Conservation (phyloP, 2,329 filamentous ascomycete species). For the Zasmidium citrigriseum region DNA sequence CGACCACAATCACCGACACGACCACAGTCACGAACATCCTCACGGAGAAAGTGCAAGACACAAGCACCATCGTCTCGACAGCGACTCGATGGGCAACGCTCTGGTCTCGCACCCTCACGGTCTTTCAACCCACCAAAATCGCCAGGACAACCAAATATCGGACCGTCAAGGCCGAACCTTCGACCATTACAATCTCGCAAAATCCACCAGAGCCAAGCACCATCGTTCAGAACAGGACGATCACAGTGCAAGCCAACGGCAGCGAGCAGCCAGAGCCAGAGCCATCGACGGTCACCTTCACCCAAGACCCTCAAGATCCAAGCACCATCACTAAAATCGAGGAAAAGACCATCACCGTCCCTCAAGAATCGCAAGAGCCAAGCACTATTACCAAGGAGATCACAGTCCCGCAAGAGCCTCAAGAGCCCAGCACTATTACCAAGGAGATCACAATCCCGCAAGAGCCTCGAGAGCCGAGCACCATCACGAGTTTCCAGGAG, state of each 20-base stretch:
- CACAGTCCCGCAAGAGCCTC: background rate
- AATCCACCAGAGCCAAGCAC: background rate
- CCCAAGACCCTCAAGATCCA: background rate
- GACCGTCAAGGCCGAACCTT: background rate
- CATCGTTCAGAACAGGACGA: background rate
- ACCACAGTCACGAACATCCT: background rate
- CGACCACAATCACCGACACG: background rate
- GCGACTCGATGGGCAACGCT: background rate
- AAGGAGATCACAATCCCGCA: background rate
- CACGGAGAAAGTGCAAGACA: background rate
- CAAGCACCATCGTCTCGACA: constrained; percentile 11
- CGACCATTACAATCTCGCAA: background rate
- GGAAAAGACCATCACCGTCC: background rate
- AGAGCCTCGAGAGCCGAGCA: background rate
- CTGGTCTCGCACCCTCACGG: too few species aligned
- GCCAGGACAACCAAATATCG: background rate
- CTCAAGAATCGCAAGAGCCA: background rate
- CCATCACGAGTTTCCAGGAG: background rate
- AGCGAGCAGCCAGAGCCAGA: too few species aligned
- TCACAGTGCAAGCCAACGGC: background rate
- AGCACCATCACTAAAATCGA: background rate
- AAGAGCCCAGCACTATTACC: background rate
- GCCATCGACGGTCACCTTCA: background rate
- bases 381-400: background rate
- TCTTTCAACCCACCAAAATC: background rate